Evolutionary conservation across 805 yeast genomes (phyloP).

Genomic region (Yamadazyma phyllophila): DNA sequence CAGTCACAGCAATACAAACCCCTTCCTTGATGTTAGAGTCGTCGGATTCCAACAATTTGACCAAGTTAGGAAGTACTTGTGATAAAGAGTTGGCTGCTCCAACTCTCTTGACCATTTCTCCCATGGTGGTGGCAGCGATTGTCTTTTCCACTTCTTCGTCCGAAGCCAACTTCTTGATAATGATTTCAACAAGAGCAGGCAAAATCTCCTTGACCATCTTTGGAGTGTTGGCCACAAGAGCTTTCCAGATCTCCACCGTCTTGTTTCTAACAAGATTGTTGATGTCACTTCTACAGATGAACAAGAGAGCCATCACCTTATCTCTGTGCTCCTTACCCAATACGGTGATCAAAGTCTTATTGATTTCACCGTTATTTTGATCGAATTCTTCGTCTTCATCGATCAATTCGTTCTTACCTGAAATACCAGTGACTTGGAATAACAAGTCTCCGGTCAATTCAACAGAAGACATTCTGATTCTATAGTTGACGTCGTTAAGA

Average conservation of each 20-base stretch:
- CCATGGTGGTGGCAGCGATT: constrained; percentile 90
- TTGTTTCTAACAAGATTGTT: constrained; percentile 85
- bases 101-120: constrained; percentile 91
- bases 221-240: constrained; percentile 93
- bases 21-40: constrained; percentile 79
- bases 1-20: constrained; percentile 89
- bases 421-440: constrained; percentile 90
- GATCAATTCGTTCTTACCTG: constrained; percentile 68
- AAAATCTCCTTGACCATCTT: constrained; percentile 88
- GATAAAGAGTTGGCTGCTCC: constrained; percentile 83
- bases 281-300: constrained; percentile 90
- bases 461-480: constrained; percentile 90
- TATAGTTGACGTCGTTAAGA: constrained; percentile 71
- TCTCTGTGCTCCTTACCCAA: constrained; percentile 90
- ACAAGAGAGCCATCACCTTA: constrained; percentile 77
- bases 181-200: constrained; percentile 75
- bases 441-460: constrained; percentile 93
- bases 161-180: constrained; percentile 83
- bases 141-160: constrained; percentile 72
- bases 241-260: constrained; percentile 94
- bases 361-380: constrained; percentile 46
- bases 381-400: constrained; percentile 48
- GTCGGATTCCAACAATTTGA: constrained; percentile 58
- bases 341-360: constrained; percentile 65
- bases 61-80: constrained; percentile 81